A percentile compares a stretch with the other conserved stretches of the same genome.
phyloP scores from a whole-genome alignment of 106 monocot species.

The Phalaenopsis equestris region DNA sequence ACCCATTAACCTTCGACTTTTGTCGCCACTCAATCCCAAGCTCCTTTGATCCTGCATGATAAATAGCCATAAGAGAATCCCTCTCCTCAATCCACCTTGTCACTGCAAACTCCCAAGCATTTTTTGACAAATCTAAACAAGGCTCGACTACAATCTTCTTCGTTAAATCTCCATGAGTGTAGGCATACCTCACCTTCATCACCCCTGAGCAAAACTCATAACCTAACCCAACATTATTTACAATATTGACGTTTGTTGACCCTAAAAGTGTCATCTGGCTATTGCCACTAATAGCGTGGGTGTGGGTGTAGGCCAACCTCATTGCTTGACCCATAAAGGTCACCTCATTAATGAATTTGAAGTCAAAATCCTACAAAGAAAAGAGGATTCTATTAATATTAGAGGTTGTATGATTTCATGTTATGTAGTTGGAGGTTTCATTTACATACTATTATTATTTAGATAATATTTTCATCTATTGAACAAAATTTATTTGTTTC shows the following conservation, averaged over 20 bases:
- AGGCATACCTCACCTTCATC: constrained; percentile 40
- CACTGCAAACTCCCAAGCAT: constrained; percentile 44
- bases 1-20: constrained; percentile 38
- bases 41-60: constrained; percentile 26
- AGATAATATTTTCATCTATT: too few species aligned
- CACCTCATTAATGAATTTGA: constrained; percentile 63
- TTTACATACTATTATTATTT: too few species aligned
- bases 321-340: constrained; percentile 26
- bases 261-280: constrained; percentile 34
- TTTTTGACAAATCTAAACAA: constrained; percentile 35
- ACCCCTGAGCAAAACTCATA: constrained; percentile 27
- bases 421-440: too few species aligned
- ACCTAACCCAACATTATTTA: constrained; percentile 32
- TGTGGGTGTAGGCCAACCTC: constrained; percentile 46
- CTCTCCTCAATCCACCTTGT: constrained; percentile 30
- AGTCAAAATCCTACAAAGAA: constrained; percentile 30
- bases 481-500: too few species aligned
- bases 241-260: constrained; percentile 26
- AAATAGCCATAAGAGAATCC: constrained; percentile 32
- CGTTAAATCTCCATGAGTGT: constrained; percentile 25
- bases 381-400: background rate
- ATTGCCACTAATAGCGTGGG: background rate
- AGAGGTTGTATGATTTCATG: too few species aligned
- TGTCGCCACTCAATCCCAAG: constrained; percentile 50
- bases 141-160: constrained; percentile 43